A percentile compares a stretch with the other conserved stretches of the same genome.
Evolutionary conservation across 306 rosid species (phyloP).

Genomic region (Cicer pinnatifidum): DNA sequence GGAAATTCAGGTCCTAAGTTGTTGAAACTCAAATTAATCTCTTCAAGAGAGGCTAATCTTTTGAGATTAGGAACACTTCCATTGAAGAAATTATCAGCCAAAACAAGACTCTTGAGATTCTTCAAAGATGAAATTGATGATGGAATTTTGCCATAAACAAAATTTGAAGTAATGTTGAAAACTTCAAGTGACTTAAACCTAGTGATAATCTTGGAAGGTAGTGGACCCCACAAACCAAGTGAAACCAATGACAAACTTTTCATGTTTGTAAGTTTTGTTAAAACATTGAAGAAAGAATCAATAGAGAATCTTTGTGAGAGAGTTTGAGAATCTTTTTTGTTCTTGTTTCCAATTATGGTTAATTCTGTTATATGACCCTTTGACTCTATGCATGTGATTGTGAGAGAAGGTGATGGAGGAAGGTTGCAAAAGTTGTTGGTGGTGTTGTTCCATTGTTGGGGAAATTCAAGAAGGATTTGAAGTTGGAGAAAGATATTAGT

Average conservation of each 20-base stretch:
- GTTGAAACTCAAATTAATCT: conserved; percentile 64
- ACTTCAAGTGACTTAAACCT: conserved; percentile 63
- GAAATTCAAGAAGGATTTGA: conserved; percentile 75
- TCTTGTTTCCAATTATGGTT: conserved; percentile 64
- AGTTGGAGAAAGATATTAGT: conserved; percentile 62
- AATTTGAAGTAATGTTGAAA: conserved; percentile 75
- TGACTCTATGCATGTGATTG: conserved; percentile 55
- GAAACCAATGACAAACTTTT: conserved; percentile 67
- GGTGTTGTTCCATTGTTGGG: conserved; percentile 65
- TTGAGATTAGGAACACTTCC: conserved; percentile 74
- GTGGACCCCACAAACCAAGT: conserved; percentile 86
- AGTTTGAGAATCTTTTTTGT: conserved; percentile 42
- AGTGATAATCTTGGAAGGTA: conserved; percentile 69
- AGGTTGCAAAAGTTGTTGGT: conserved; percentile 76
- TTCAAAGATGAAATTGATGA: conserved; percentile 55
- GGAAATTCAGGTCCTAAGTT: conserved; percentile 71
- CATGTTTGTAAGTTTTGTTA: conserved; percentile 76
- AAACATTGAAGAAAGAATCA: conserved; percentile 64
- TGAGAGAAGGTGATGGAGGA: conserved; percentile 65
- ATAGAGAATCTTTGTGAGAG: conserved; percentile 72
- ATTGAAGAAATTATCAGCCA: conserved; percentile 70
- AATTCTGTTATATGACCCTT: conserved; percentile 62
- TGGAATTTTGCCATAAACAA: conserved; percentile 66
- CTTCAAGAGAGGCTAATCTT: conserved; percentile 55
- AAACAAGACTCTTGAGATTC: conserved; percentile 57